phyloP scores from a whole-genome alignment of 2,329 filamentous ascomycete genomes.

The Salinomyces thailandicus region DNA sequence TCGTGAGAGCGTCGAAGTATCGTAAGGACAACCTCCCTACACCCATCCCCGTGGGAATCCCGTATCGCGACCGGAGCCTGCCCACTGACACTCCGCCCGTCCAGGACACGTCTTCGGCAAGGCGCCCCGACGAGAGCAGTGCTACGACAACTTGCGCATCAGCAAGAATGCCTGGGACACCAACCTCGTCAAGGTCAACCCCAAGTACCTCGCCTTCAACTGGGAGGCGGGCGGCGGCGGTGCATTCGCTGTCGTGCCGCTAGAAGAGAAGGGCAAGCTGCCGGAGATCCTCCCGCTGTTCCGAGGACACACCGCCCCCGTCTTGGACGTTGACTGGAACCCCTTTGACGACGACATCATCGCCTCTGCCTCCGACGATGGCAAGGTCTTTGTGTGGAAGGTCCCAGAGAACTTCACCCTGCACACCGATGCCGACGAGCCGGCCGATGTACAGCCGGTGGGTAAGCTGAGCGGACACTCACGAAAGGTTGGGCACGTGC shows the following conservation, averaged over 20 bases:
- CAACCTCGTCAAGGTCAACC: slow-evolving; percentile 96
- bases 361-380: slow-evolving; percentile 90
- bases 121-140: slow-evolving; percentile 89
- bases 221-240: slow-evolving; percentile 95
- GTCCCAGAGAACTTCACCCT: slow-evolving; percentile 82
- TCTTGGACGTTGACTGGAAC: slow-evolving; percentile 97
- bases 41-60: slow-evolving; percentile 1
- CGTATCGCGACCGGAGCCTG: too few species aligned
- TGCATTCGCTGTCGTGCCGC: slow-evolving; percentile 89
- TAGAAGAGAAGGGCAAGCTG: slow-evolving; percentile 78
- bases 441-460: slow-evolving; percentile 68
- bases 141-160: slow-evolving; percentile 95
- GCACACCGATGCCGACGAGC: slow-evolving; percentile 72
- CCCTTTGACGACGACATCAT: slow-evolving; percentile 92
- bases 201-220: slow-evolving; percentile 92
- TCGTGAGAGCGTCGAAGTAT: slow-evolving; percentile 65
- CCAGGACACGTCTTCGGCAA: slow-evolving; percentile 97
- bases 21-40: slow-evolving; percentile 40
- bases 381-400: slow-evolving; percentile 92
- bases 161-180: slow-evolving; percentile 99
- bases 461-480: slow-evolving; percentile 78
- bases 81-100: background rate
- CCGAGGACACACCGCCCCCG: slow-evolving; percentile 87
- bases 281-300: slow-evolving; percentile 92
- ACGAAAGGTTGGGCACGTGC: slow-evolving; percentile 93